phyloP scores from a whole-genome alignment of 148 eudicot species.

The Rhododendron griersonianum region DNA sequence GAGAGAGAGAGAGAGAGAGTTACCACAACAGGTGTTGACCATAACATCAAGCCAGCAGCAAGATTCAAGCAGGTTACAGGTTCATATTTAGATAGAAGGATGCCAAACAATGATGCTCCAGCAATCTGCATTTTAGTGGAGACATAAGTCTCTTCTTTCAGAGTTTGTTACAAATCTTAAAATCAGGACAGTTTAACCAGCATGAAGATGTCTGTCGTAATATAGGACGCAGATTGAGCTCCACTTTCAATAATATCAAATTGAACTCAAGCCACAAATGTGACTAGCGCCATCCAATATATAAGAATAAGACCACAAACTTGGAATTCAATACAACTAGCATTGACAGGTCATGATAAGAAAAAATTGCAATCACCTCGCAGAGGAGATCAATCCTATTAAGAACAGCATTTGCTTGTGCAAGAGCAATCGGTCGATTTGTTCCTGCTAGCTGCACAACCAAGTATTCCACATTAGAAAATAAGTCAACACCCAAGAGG shows the following conservation, averaged over 20 bases:
- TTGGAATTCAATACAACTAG: not conserved
- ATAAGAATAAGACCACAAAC: conserved; percentile 1
- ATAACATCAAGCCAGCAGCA: conserved; percentile 79
- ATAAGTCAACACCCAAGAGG: not conserved
- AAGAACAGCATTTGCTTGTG: conserved; percentile 84
- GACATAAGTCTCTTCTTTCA: conserved; percentile 10
- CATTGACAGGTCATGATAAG: not conserved
- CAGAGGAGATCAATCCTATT: conserved; percentile 88
- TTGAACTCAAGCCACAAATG: not conserved
- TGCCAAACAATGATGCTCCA: conserved; percentile 86
- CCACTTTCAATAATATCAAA: not conserved
- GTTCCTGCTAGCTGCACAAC: conserved; percentile 75
- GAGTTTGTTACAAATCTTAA: not conserved
- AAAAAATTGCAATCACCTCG: conserved; percentile 44
- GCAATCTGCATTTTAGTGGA: conserved; percentile 53
- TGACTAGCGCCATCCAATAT: not conserved
- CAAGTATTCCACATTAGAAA: conserved; percentile 15
- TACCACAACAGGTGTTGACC: conserved; percentile 77
- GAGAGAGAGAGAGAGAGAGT: conserved; percentile 3
- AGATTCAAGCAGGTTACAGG: conserved; percentile 79
- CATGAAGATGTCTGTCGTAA: not conserved
- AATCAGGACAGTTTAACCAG: not conserved
- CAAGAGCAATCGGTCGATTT: conserved; percentile 91
- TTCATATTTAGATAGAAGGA: conserved; percentile 77
- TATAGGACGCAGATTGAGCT: not conserved